Evolutionary conservation across 1,139 yeast genomes (phyloP), one percentile per base, ranked within the genome.

Genomic region (Kurtzmaniella quercitrusa): DNA sequence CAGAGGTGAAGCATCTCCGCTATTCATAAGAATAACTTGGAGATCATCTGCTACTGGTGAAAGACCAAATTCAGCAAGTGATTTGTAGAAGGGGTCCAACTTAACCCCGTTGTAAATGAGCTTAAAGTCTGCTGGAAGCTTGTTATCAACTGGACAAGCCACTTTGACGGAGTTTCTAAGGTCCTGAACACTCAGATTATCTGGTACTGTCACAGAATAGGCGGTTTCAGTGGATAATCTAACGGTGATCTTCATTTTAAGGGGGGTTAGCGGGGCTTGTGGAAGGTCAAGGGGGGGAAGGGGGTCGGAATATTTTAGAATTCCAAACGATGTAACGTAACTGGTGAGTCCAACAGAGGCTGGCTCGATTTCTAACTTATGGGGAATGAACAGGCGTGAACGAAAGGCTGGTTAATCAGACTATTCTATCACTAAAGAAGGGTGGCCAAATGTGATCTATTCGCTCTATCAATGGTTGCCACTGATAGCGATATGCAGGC

Each of bases 41-140:
- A 68, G 55, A 18, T 56, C 55, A 14, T 52, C 58, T 16, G 49
- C 51, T n/a, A 49, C 53, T 4, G 59, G 49, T 27, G 45, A 41
- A 25, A 63, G 56, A 15, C 56, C 52, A 45, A 65, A 63, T 7
- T 57, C 52, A 43, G 44, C 57, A 39, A 68, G 55, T 23, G 56
- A 42, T 43, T 55, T 51, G 48, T 58, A 53, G 44, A 53, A 50
- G 12, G 72, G 70, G 12, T 70, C 66, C 55, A 79, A 62, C 55
- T 69, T 75, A 46, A 65, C 69, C n/a, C 84, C 83, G 45, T 75
- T 70, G 51, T 64, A 68, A 57, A 79, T 77, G 42, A 78, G 65
- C 54, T 77, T 77, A 55, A 75, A 73, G 40, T 68, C 69, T 3
- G 57, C 46, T 1, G 78, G 75, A 40, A 73, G 58, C 42, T 58